phyloP scores from a whole-genome alignment of 495 filamentous ascomycete genomes.

The Recurvomyces mirabilis region DNA sequence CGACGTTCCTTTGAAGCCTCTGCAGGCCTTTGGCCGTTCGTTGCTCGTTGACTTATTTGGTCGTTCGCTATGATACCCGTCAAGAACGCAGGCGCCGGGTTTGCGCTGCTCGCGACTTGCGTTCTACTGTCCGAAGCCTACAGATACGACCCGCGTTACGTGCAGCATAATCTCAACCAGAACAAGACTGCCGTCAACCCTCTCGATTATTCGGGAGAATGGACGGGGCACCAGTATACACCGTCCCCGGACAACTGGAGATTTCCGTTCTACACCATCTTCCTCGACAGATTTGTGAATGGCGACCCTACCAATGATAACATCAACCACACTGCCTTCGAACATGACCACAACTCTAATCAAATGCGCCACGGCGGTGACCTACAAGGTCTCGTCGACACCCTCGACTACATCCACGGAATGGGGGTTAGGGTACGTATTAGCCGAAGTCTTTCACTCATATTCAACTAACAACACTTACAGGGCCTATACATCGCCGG shows the following conservation, averaged over 20 bases:
- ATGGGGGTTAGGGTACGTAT: no score
- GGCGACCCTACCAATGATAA: slow-evolving; percentile 64
- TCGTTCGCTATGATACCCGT: no score
- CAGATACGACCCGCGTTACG: no score
- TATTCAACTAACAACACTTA: no score
- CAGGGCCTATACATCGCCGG: slow-evolving; percentile 66
- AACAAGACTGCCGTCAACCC: slow-evolving; percentile 40
- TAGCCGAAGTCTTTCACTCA: no score
- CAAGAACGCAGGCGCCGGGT: no score
- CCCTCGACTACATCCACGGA: slow-evolving; percentile 64
- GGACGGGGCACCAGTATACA: slow-evolving; percentile 42
- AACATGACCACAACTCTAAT: slow-evolving; percentile 56
- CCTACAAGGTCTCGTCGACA: slow-evolving; percentile 50
- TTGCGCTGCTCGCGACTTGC: no score
- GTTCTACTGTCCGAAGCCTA: no score
- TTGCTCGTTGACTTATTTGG: no score
- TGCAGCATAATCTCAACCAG: slow-evolving; percentile 14
- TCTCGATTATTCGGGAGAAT: slow-evolving; percentile 50
- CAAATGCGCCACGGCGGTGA: slow-evolving; percentile 67
- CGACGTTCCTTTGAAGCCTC: no score
- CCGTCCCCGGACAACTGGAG: slow-evolving; percentile 58
- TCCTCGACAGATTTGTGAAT: slow-evolving; percentile 61
- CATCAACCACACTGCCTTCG: slow-evolving; percentile 54
- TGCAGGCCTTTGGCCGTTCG: no score
- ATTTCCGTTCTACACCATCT: slow-evolving; percentile 60